These are phyloP conservation scores for Galerina sulciceps DNA, from an alignment of 768 basidiomycete species.

Conservation along the genomic window DNA sequence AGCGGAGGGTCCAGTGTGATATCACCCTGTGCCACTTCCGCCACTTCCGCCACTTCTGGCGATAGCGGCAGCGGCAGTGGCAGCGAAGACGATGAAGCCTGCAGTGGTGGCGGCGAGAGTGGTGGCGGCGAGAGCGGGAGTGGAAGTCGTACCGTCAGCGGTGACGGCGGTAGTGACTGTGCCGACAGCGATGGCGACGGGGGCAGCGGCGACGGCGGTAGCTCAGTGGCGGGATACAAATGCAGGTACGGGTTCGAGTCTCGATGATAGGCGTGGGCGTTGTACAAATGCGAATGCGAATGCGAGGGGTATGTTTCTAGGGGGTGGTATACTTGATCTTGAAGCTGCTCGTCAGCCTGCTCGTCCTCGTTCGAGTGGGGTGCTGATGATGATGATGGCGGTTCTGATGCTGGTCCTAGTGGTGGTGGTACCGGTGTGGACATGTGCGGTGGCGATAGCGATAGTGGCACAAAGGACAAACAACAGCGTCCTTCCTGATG, in stretches of 20 bases:
- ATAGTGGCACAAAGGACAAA: no score
- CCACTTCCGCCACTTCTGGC: background rate
- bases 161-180: background rate
- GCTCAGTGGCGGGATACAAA: background rate
- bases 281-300: slow-evolving; percentile 9
- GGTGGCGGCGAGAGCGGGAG: background rate
- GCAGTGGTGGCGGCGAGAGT: background rate
- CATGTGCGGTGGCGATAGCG: slow-evolving; percentile 1
- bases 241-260: background rate
- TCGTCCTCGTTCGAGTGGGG: background rate
- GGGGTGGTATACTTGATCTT: slow-evolving; percentile 7
- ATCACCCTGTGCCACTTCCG: background rate
- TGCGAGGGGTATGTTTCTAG: slow-evolving; percentile 23
- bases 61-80: background rate
- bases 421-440: background rate
- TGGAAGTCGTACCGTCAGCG: background rate
- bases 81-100: background rate
- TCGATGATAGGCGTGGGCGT: no score
- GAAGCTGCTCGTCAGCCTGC: background rate
- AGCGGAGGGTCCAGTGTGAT: no score
- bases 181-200: background rate
- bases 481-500: no score
- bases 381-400: no score
- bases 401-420: slow-evolving; percentile 1
- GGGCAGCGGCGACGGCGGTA: background rate